Conservation (phyloP, 1,139 yeast genomes). For the Saccharomyces hybrid region DNA sequence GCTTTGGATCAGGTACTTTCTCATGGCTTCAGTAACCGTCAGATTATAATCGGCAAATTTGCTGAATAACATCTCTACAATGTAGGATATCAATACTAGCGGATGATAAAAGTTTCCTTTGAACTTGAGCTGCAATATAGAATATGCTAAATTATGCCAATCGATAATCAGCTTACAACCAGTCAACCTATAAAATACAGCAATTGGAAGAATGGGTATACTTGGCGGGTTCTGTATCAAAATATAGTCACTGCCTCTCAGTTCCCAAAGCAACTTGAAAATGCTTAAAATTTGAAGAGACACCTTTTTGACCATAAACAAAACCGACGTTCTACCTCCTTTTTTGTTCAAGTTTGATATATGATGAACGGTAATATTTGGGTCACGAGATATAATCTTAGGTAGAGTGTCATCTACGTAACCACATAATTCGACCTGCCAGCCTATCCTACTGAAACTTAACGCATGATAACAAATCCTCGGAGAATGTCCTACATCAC, state of each 20-base stretch:
- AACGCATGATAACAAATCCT: constrained; percentile 88
- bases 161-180: constrained; percentile 68
- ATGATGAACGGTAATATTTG: constrained; percentile 45
- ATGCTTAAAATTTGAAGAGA: constrained; percentile 46
- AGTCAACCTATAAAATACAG: constrained; percentile 50
- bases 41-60: constrained; percentile 59
- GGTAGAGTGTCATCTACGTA: constrained; percentile 60
- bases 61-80: constrained; percentile 55
- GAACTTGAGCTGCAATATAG: constrained; percentile 67
- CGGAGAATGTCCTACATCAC: constrained; percentile 94
- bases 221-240: constrained; percentile 91
- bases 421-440: constrained; percentile 79
- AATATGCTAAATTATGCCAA: constrained; percentile 93
- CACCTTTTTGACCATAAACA: constrained; percentile 58
- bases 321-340: constrained; percentile 20
- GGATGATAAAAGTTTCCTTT: constrained; percentile 43
- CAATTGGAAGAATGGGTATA: constrained; percentile 67
- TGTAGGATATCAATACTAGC: constrained; percentile 50
- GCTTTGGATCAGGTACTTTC: constrained; percentile 44
- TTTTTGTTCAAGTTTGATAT: constrained; percentile 18
- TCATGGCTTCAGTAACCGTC: constrained; percentile 78
- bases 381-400: constrained; percentile 41
- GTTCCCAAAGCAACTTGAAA: constrained; percentile 40
- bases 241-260: constrained; percentile 62
- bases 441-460: constrained; percentile 62